Evolutionary conservation across 2,329 filamentous ascomycete genomes (phyloP).

Genomic region (Aureobasidium lini): DNA sequence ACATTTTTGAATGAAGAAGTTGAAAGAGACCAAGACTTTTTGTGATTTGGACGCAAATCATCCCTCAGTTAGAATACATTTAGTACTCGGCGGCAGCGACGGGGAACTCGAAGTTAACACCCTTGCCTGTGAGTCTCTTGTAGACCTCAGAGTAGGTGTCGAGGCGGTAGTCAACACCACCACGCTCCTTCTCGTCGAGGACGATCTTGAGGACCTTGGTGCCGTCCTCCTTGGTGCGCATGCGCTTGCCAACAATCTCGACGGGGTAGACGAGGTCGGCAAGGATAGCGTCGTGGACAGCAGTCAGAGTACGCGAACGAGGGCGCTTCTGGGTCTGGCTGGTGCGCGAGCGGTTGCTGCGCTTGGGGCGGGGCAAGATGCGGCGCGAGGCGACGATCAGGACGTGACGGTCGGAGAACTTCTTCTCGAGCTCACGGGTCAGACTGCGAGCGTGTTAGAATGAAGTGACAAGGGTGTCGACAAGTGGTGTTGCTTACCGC

Average conservation of each 20-base stretch:
- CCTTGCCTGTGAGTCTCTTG: conserved; percentile 92
- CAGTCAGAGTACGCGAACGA: conserved; percentile 93
- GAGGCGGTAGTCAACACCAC: conserved; percentile 97
- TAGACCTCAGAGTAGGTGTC: conserved; percentile 99
- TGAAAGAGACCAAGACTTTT: conserved; percentile 12
- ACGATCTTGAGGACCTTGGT: conserved; percentile 98
- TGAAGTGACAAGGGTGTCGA: neutral
- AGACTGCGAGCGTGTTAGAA: conserved; percentile 51
- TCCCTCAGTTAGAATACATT: conserved; percentile 28
- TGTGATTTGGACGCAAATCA: conserved; percentile 11
- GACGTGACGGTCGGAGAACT: conserved; percentile 99
- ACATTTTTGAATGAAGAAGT: conserved; percentile 9
- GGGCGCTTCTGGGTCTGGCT: conserved; percentile 98
- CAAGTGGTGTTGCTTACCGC: conserved; percentile 60
- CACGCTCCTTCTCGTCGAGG: conserved; percentile 99
- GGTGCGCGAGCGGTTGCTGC: conserved; percentile 92
- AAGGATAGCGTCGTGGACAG: conserved; percentile 98
- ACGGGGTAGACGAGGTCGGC: conserved; percentile 98
- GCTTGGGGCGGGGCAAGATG: conserved; percentile 97
- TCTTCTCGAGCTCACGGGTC: conserved; percentile 99
- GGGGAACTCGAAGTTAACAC: conserved; percentile 98
- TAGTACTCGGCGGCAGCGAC: conserved; percentile 79
- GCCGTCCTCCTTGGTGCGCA: conserved; percentile 98
- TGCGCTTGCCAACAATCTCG: conserved; percentile 98
- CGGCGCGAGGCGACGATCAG: conserved; percentile 98